These are phyloP conservation scores for Trametopsis cervina DNA, from an alignment of 768 basidiomycete species.

Conservation along the genomic window DNA sequence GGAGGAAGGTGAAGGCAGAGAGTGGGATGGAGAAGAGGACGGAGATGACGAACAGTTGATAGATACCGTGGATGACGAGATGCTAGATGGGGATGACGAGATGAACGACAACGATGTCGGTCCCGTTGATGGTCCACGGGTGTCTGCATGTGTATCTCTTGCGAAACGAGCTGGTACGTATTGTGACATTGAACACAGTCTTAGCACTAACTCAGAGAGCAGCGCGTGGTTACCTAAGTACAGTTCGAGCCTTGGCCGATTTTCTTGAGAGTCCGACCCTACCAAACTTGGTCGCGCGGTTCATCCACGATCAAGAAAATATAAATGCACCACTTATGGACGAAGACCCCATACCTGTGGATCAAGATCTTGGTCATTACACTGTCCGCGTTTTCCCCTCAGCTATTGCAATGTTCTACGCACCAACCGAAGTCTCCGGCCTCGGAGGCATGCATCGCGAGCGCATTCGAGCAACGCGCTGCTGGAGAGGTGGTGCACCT, in stretches of 20 bases:
- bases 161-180: too few relatives aligned
- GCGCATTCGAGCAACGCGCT: conserved; percentile 15
- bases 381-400: conserved; percentile 18
- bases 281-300: conserved; percentile 1
- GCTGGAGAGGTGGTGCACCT: conserved; percentile 15
- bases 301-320: conserved; percentile 12
- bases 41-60: too few relatives aligned
- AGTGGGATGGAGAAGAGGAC: background rate
- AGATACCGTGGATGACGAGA: too few relatives aligned
- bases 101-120: too few relatives aligned
- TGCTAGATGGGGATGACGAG: too few relatives aligned
- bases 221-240: too few relatives aligned
- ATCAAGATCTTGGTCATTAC: background rate
- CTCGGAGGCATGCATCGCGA: conserved; percentile 23
- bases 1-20: background rate
- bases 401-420: conserved; percentile 19
- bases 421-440: conserved; percentile 24
- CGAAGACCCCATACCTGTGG: background rate
- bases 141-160: too few relatives aligned
- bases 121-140: too few relatives aligned
- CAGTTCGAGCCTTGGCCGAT: background rate
- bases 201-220: too few relatives aligned
- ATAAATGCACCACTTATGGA: too few relatives aligned
- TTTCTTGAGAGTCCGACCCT: conserved; percentile 2
- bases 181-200: too few relatives aligned